Conservation (phyloP, 371 early-diverging fungal species). For the Thermomucor indicae-seudaticae region DNA sequence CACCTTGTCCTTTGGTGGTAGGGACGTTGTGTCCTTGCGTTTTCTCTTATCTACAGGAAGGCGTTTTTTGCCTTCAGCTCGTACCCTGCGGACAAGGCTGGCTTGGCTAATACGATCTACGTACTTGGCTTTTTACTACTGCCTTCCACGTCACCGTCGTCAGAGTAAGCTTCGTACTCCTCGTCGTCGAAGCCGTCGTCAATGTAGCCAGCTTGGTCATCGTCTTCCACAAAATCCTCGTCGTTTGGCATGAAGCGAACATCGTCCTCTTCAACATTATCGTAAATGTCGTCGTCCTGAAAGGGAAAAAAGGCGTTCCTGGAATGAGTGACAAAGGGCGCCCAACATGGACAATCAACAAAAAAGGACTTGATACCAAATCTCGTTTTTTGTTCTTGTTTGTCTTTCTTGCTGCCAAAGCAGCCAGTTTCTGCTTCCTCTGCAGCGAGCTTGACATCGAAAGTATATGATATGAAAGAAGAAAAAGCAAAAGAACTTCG, state of each 20-base stretch:
- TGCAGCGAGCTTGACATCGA: too few species aligned
- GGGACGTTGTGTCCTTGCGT: constrained; percentile 11
- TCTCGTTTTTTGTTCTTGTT: too few species aligned
- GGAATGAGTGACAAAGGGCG: too few species aligned
- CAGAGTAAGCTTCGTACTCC: constrained; percentile 37
- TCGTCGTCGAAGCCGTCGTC: constrained; percentile 68
- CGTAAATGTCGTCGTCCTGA: constrained; percentile 48
- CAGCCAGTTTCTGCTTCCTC: too few species aligned
- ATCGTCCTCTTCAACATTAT: constrained; percentile 58
- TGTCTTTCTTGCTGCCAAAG: too few species aligned
- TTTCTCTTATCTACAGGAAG: constrained; percentile 19
- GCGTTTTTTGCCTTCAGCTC: too few species aligned
- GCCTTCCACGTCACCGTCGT: constrained; percentile 40
- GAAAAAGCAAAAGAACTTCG: neutral
- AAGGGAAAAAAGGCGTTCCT: neutral
- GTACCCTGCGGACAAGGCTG: too few species aligned
- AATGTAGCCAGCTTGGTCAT: constrained; percentile 81
- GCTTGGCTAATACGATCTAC: too few species aligned
- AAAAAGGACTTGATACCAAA: too few species aligned
- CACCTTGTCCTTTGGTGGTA: constrained; percentile 3
- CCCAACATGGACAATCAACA: too few species aligned
- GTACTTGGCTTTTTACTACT: too few species aligned
- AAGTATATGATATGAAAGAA: neutral
- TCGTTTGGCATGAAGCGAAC: constrained; percentile 51
- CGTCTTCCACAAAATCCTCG: constrained; percentile 82